Evolutionary conservation across 192 early-diverging fungal species (phyloP).

Genomic region (Hyaloraphidium curvatum): DNA sequence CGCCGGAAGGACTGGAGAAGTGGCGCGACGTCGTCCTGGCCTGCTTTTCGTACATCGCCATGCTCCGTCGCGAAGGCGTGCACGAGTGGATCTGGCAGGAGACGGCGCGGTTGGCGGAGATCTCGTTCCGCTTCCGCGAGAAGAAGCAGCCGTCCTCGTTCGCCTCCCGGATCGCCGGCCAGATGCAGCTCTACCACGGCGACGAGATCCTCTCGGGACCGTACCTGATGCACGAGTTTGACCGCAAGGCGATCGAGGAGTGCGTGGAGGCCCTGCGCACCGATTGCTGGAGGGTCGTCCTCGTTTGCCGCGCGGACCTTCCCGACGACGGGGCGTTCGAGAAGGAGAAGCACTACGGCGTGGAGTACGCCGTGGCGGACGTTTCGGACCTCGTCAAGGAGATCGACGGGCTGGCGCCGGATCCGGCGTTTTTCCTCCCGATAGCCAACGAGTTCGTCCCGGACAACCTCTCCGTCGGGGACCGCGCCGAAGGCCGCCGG

Average conservation of each 20-base stretch:
- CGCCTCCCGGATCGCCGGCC: constrained; percentile 42
- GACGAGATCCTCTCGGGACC: constrained; percentile 44
- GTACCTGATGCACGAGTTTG: constrained; percentile 43
- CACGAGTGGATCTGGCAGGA: constrained; percentile 72
- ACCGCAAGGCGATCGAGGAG: constrained; percentile 41
- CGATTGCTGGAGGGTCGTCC: constrained; percentile 31
- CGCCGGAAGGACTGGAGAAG: constrained; percentile 50
- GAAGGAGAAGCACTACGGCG: constrained; percentile 62
- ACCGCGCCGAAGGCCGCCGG: constrained; percentile 10
- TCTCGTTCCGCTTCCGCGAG: constrained; percentile 53
- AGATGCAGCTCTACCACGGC: constrained; percentile 57
- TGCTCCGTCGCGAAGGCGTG: constrained; percentile 50
- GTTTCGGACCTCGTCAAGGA: constrained; percentile 26
- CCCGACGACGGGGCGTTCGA: constrained; percentile 11
- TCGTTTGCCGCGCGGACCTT: background rate
- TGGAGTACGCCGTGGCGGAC: constrained; percentile 47
- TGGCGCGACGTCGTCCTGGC: constrained; percentile 61
- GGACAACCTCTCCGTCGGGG: constrained; percentile 47
- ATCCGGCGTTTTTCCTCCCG: constrained; percentile 45
- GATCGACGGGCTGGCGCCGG: constrained; percentile 18
- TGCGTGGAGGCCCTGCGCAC: constrained; percentile 34
- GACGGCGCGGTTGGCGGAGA: constrained; percentile 9
- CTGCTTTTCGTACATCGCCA: constrained; percentile 75
- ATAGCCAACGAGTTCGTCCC: constrained; percentile 72
- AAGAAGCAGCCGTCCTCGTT: constrained; percentile 46